Evolutionary conservation across 176 grass and related monocot species (phyloP), one percentile per base, ranked within the genome.

Genomic region (Dendrocalamus sinicus): DNA sequence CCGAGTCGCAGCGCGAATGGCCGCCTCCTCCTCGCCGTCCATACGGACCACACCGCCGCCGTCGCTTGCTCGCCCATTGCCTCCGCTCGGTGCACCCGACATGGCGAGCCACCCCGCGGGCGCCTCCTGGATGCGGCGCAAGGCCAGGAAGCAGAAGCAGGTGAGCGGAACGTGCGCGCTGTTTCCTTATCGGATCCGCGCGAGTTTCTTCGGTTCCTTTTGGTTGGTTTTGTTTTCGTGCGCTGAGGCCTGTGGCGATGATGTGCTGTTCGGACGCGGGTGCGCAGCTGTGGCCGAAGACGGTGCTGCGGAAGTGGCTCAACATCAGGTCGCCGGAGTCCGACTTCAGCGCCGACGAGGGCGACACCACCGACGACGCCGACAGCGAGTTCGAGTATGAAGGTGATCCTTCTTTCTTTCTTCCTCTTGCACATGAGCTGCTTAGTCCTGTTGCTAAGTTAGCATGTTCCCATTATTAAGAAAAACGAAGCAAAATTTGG

Each of bases 291-390:
- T 98, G 96, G 96, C 88, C 83, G 47, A 98, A 86, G 91, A 84
- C 93, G 24, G 90, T 96, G 47, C 84, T 98, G 44, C 90, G 90
- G 14, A 98, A 98, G 71, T 98, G 93, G 96, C 96, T 98, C 84
- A 98, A 98, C 75, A 95, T 98, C 90, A 64, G 61, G 86, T 95
- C 96, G 62, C 76, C 82, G 72, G 90, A 94, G 5, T 98, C 91
- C 45, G 93, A 98, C 24, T 98, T 90, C 73, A 98, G 96, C 83
- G 93, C 96, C 84, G 96, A 98, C 77, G 96, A 98, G 84, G 84
- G 58, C 50, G 96, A 95, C 26, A 86, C 91, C 63, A 91, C 96
- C 70, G 93, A 98, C 72, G 91, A 92, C 61, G 85, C 91, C 2
- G 93, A 92, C 58, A 92, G 93, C 88, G 93, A 96, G 11, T 86